These are phyloP conservation scores for Melaleuca alternifolia DNA, from an alignment of 345 rosid genomes.

Conservation along the genomic window DNA sequence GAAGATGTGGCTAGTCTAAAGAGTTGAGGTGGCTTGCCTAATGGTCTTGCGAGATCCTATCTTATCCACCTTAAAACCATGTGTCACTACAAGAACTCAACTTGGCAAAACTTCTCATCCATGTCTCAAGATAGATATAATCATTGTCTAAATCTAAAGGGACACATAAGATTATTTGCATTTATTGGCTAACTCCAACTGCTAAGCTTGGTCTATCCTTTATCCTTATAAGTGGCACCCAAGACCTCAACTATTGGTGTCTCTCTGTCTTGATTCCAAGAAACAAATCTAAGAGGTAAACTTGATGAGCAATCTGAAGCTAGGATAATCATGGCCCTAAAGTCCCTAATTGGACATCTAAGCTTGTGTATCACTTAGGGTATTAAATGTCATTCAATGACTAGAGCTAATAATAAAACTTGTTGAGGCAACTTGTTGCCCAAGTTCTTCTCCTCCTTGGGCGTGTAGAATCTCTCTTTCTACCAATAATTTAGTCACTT, in stretches of 20 bases:
- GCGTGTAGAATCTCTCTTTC: too few species aligned
- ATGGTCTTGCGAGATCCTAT: not conserved
- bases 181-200: not conserved
- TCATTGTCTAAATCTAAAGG: not conserved
- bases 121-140: not conserved
- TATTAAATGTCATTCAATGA: too few species aligned
- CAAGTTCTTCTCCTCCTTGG: not conserved
- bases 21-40: not conserved
- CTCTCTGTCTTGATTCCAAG: not conserved
- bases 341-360: not conserved
- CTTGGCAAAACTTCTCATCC: not conserved
- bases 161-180: not conserved
- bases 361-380: not conserved
- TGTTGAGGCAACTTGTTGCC: not conserved
- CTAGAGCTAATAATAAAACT: not conserved
- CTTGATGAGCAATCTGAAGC: not conserved
- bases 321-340: not conserved
- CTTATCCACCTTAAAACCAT: not conserved
- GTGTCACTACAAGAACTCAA: not conserved
- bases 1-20: not conserved
- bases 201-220: not conserved
- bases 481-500: too few species aligned
- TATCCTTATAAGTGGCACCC: not conserved
- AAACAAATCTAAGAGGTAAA: too few species aligned
- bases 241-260: not conserved